phyloP scores from a whole-genome alignment of 1,284 basidiomycete species.

The Vanrija humicola region DNA sequence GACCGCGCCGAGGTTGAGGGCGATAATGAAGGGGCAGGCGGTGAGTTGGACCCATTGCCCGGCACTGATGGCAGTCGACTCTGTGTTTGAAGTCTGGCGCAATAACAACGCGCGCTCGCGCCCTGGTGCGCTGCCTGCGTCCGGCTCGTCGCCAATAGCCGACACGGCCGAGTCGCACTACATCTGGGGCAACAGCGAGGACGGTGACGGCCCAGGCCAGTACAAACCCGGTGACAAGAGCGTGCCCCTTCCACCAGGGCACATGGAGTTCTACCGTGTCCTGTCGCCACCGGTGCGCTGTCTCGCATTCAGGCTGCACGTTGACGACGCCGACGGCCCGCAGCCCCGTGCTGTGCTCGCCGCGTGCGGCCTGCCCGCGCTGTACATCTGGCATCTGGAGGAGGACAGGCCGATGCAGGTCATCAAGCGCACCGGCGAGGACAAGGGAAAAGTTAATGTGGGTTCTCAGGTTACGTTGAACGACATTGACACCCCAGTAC shows the following conservation, averaged over 20 bases:
- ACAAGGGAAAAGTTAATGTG: constrained; percentile 19
- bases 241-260: constrained; percentile 29
- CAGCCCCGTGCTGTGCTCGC: constrained; percentile 26
- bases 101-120: constrained; percentile 21
- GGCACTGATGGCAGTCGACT: constrained; percentile 1
- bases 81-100: constrained; percentile 28
- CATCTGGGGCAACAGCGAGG: too few species aligned
- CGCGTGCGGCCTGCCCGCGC: constrained; percentile 22
- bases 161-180: constrained; percentile 14
- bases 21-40: not conserved
- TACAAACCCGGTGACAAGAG: not conserved
- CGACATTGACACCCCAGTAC: constrained; percentile 29
- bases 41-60: not conserved
- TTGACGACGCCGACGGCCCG: constrained; percentile 26
- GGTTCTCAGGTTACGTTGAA: not conserved
- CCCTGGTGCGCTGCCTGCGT: not conserved
- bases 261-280: constrained; percentile 31
- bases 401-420: constrained; percentile 25
- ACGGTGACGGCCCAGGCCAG: constrained; percentile 1
- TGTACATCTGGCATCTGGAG: constrained; percentile 40
- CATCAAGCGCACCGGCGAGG: constrained; percentile 13
- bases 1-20: constrained; percentile 3
- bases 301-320: constrained; percentile 33
- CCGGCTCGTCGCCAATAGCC: constrained; percentile 6
- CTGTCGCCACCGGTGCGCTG: constrained; percentile 30